Percentiles rank a stretch among this genome's conserved stretches.
Evolutionary conservation across 2,329 filamentous ascomycete species (phyloP).

Genomic region (Microdochium paspali): DNA sequence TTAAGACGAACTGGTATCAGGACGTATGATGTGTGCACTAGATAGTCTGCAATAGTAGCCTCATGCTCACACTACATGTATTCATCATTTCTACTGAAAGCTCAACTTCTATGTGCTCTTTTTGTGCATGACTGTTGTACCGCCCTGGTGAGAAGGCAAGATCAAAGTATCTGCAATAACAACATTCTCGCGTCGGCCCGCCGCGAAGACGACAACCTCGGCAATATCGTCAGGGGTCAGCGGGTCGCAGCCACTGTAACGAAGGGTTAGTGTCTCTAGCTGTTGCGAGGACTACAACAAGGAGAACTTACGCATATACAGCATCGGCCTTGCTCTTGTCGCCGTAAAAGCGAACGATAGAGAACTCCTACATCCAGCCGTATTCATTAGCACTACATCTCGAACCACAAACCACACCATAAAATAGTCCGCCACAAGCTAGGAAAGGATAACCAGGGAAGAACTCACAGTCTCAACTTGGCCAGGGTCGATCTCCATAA

Average conservation of each 20-base stretch:
- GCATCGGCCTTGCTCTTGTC: conserved; percentile 72
- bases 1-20: neutral
- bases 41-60: neutral
- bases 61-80: too few species aligned
- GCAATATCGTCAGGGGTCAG: conserved; percentile 72
- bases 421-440: neutral
- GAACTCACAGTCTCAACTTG: conserved; percentile 58
- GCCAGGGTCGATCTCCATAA: conserved; percentile 69
- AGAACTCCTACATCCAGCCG: conserved; percentile 47
- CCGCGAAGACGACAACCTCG: conserved; percentile 67
- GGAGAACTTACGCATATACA: conserved; percentile 45
- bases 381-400: neutral
- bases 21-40: neutral
- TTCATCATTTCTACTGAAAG: too few species aligned
- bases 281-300: neutral
- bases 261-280: conserved; percentile 7
- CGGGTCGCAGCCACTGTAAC: conserved; percentile 39
- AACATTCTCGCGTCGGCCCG: conserved; percentile 72
- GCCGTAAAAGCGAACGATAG: conserved; percentile 64
- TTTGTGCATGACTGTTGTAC: conserved; percentile 16
- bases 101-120: conserved; percentile 12
- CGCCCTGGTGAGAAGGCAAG: conserved; percentile 65
- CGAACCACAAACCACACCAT: too few species aligned
- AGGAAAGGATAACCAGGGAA: neutral
- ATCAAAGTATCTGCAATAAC: conserved; percentile 68